Percentiles rank a stretch among this genome's conserved stretches.
These are phyloP conservation scores for Tanacetum coccineum DNA, from an alignment of 129 eudicot species.

Conservation along the genomic window DNA sequence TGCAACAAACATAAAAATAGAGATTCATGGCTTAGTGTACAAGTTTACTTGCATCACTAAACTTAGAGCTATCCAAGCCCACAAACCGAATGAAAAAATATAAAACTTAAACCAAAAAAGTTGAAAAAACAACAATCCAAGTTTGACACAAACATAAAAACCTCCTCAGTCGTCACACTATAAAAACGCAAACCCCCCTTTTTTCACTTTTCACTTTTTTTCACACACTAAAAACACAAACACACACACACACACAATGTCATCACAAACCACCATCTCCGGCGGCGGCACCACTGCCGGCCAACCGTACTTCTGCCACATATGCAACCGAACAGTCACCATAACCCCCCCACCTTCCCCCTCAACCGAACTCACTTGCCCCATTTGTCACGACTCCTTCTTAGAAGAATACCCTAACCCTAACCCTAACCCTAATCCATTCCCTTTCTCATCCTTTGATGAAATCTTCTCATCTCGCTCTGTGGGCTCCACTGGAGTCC, in stretches of 20 bases:
- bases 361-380: conserved; percentile 63
- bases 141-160: not conserved
- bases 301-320: conserved; percentile 57
- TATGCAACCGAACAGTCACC: conserved; percentile 67
- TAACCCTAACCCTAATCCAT: conserved; percentile 15
- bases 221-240: too few species aligned
- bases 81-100: too few species aligned
- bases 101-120: not conserved
- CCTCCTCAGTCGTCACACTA: not conserved
- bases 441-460: conserved; percentile 22
- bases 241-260: conserved; percentile 24
- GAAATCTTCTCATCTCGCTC: conserved; percentile 29
- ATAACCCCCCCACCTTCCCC: conserved; percentile 33
- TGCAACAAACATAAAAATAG: too few species aligned
- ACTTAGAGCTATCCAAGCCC: too few species aligned
- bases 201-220: not conserved
- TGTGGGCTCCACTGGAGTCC: conserved; percentile 31
- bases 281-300: conserved; percentile 25
- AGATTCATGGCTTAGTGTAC: too few species aligned
- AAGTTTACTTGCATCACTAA: too few species aligned
- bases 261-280: conserved; percentile 18
- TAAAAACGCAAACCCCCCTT: not conserved
- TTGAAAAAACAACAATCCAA: not conserved
- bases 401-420: conserved; percentile 71
- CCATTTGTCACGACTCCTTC: conserved; percentile 71